Evolutionary conservation across 345 rosid genomes (phyloP), one percentile per base, ranked within the genome.

Genomic region (Lepidium didymum): DNA sequence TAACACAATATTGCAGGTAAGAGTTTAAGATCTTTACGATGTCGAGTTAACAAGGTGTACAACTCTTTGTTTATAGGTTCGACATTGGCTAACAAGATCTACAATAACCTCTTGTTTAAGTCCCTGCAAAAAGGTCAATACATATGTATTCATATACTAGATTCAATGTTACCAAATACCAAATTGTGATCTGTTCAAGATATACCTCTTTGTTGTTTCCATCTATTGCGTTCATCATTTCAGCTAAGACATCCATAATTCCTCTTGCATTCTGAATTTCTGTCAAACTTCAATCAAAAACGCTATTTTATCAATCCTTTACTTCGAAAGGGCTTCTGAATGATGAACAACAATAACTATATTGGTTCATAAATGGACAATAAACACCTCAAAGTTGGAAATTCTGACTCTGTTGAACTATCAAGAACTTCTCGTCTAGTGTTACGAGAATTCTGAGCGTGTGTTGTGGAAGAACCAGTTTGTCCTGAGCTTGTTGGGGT

Each of bases 21-120:
- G 10, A 44, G 29, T 34, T 51, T 25, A 3, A 54, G 67, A 5
- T 27, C 49, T 86, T 82, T 83, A 95, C 97, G 90, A 66, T 67
- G 99, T 95, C 5, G 99, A 95, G 87, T 95, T 91, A 31, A 91
- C 99, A 72, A 95, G 94, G 79, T 95, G 97, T 49, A 95, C 96
- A 41, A 89, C 96, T 80, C 99, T 87, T 77, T 89, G 96, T 74
- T 95, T 95, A 82, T 87, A 95, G 8, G 91, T 81, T 33, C 96
- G 96, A 67, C 99, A 95, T 68, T 95, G 99, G 5, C 89, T 86
- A 77, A 95, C 99, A 75, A 95, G 83, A 74, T 95, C 99, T 72
- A 89, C 84, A 50, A 95, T 66, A 70, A 91, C 96, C 74, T 95
- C 99, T 88, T 95, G 96, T 81, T 89, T 84, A 67, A 95, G 78